phyloP scores from a whole-genome alignment of 2,329 filamentous ascomycete genomes.

The Fusarium sp. region DNA sequence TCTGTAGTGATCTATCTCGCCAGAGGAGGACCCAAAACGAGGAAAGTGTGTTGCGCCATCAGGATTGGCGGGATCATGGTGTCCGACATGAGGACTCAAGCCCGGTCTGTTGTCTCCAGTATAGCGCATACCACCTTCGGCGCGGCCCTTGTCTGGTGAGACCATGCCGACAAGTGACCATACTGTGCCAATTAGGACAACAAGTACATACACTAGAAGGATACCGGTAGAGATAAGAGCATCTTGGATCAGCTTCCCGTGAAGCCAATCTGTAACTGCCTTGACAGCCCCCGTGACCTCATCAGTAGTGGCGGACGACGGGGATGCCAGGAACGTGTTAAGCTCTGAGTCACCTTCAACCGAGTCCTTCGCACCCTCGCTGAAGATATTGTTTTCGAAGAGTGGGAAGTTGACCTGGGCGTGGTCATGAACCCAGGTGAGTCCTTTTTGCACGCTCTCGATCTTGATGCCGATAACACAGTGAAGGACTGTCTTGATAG shows the following conservation, averaged over 20 bases:
- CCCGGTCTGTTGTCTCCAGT: slow-evolving; percentile 43
- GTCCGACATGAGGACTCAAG: slow-evolving; percentile 38
- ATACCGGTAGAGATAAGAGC: slow-evolving; percentile 80
- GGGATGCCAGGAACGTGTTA: slow-evolving; percentile 78
- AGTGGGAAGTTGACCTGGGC: slow-evolving; percentile 83
- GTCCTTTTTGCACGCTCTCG: slow-evolving; percentile 80
- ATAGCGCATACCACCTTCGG: slow-evolving; percentile 62
- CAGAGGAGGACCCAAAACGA: slow-evolving; percentile 40
- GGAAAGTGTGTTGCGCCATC: slow-evolving; percentile 35
- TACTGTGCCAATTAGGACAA: slow-evolving; percentile 77
- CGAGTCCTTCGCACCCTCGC: slow-evolving; percentile 73
- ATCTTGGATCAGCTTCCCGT: slow-evolving; percentile 75
- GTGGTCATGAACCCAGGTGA: slow-evolving; percentile 93
- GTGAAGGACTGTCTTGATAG: slow-evolving; percentile 80
- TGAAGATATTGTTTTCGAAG: slow-evolving; percentile 83
- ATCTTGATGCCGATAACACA: slow-evolving; percentile 92
- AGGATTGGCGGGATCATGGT: slow-evolving; percentile 31
- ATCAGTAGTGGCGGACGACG: slow-evolving; percentile 76
- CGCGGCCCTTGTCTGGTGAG: slow-evolving; percentile 60
- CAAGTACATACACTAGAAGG: slow-evolving; percentile 78
- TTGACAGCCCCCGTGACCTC: slow-evolving; percentile 80
- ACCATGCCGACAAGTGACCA: slow-evolving; percentile 70
- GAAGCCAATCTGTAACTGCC: slow-evolving; percentile 72
- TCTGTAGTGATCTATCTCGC: slow-evolving; percentile 30
- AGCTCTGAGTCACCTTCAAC: slow-evolving; percentile 66